phyloP scores from a whole-genome alignment of 2,329 filamentous ascomycete species.

The Polychaeton citri region DNA sequence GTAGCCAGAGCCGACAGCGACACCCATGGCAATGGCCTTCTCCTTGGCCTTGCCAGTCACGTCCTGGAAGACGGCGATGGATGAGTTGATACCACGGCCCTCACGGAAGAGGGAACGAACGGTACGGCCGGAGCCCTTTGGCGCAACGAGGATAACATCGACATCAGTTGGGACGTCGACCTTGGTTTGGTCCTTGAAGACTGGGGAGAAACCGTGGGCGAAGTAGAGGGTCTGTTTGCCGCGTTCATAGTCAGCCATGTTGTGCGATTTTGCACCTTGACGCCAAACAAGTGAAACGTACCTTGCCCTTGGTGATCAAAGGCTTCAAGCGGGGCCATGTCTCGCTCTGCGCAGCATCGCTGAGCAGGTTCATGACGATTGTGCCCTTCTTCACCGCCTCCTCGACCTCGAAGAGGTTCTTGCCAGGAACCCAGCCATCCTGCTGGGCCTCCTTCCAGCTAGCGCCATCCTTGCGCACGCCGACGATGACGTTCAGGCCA shows the following conservation, averaged over 20 bases:
- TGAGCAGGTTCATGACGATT: slow-evolving; percentile 98
- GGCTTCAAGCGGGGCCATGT: slow-evolving; percentile 98
- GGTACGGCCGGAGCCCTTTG: slow-evolving; percentile 97
- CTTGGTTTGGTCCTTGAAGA: slow-evolving; percentile 99
- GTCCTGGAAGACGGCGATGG: slow-evolving; percentile 95
- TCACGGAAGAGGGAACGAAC: slow-evolving; percentile 98
- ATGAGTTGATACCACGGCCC: slow-evolving; percentile 99
- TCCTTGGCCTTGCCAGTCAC: slow-evolving; percentile 96
- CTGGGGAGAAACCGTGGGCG: slow-evolving; percentile 99
- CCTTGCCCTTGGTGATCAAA: slow-evolving; percentile 96
- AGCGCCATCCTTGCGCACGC: slow-evolving; percentile 94
- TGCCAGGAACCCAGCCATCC: slow-evolving; percentile 96
- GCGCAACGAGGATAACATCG: slow-evolving; percentile 97
- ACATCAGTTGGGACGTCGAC: slow-evolving; percentile 92
- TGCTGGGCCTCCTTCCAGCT: slow-evolving; percentile 96
- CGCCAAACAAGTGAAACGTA: slow-evolving; percentile 37
- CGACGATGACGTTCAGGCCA: slow-evolving; percentile 96
- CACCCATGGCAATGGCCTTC: slow-evolving; percentile 92
- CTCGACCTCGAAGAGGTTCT: slow-evolving; percentile 97
- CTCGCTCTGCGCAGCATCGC: slow-evolving; percentile 94
- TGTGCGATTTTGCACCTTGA: too few relatives aligned
- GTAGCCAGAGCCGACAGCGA: slow-evolving; percentile 94
- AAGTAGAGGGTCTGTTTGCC: slow-evolving; percentile 82
- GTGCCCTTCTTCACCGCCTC: slow-evolving; percentile 89
- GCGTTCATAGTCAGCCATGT: too few relatives aligned